A percentile compares a stretch with the other conserved stretches of the same genome.
These are phyloP conservation scores for Adansonia digitata DNA, from an alignment of 345 rosid species.

Conservation along the genomic window DNA sequence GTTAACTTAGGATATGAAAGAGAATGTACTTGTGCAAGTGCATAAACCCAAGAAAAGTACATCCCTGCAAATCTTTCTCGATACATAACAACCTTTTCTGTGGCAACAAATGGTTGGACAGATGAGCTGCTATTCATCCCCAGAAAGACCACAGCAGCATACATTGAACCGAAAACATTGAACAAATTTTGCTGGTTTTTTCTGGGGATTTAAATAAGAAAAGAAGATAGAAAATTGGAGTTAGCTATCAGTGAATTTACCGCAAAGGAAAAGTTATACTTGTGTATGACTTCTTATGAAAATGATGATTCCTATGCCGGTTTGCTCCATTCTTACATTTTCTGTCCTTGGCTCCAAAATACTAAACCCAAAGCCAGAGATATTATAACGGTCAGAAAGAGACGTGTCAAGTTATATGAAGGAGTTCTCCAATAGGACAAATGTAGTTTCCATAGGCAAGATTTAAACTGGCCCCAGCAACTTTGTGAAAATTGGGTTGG, in stretches of 20 bases:
- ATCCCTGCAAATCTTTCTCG: slow-evolving; percentile 76
- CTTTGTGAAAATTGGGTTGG: slow-evolving; percentile 42
- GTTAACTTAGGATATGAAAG: too few relatives aligned
- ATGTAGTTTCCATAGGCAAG: slow-evolving; percentile 71
- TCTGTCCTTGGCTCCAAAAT: slow-evolving; percentile 65
- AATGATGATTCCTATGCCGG: neutral
- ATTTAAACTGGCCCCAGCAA: slow-evolving; percentile 58
- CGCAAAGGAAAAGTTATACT: neutral
- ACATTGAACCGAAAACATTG: slow-evolving; percentile 56
- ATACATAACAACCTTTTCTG: slow-evolving; percentile 58
- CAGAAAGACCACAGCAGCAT: slow-evolving; percentile 39
- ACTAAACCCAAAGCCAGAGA: slow-evolving; percentile 58
- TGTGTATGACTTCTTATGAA: neutral
- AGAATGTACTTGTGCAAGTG: slow-evolving; percentile 51
- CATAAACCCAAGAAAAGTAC: slow-evolving; percentile 67
- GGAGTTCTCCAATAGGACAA: slow-evolving; percentile 85
- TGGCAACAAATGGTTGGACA: slow-evolving; percentile 47
- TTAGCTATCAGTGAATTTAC: neutral
- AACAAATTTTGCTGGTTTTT: slow-evolving; percentile 56
- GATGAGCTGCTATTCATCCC: slow-evolving; percentile 66
- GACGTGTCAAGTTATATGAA: slow-evolving; percentile 54
- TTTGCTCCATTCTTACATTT: slow-evolving; percentile 39
- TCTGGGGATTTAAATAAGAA: slow-evolving; percentile 25
- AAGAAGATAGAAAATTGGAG: neutral
- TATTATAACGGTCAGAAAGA: slow-evolving; percentile 22